These are phyloP conservation scores for Pichia sp. DNA, from an alignment of 1,139 yeast genomes.

Conservation along the genomic window DNA sequence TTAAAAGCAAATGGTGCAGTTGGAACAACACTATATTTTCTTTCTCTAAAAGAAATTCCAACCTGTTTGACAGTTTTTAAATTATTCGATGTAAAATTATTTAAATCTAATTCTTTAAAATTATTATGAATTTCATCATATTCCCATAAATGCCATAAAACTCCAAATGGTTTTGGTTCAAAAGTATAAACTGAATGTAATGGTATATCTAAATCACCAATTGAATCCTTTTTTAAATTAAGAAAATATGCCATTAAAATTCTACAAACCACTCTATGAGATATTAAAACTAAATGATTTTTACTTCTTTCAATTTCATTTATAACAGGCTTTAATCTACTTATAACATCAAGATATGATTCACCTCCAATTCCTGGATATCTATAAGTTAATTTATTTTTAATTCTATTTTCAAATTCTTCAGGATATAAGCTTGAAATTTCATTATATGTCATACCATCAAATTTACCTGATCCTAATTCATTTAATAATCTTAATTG, in stretches of 20 bases:
- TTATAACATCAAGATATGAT: slow-evolving; percentile 87
- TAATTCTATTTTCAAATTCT: slow-evolving; percentile 71
- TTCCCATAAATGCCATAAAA: slow-evolving; percentile 84
- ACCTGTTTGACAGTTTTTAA: slow-evolving; percentile 50
- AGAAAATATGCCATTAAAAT: slow-evolving; percentile 83
- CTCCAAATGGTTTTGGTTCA: slow-evolving; percentile 93
- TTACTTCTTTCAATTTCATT: slow-evolving; percentile 90
- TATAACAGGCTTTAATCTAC: slow-evolving; percentile 81
- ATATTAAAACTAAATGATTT: slow-evolving; percentile 74
- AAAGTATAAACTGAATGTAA: slow-evolving; percentile 82
- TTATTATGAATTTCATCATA: slow-evolving; percentile 74
- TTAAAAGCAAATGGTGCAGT: slow-evolving; percentile 45
- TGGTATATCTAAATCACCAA: slow-evolving; percentile 90
- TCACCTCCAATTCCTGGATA: slow-evolving; percentile 99
- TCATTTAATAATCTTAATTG: slow-evolving; percentile 94
- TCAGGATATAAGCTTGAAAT: slow-evolving; percentile 65
- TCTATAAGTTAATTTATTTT: slow-evolving; percentile 73
- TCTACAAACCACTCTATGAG: slow-evolving; percentile 88
- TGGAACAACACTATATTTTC: slow-evolving; percentile 68
- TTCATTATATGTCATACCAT: slow-evolving; percentile 85
- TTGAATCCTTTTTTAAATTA: slow-evolving; percentile 74
- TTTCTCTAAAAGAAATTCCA: slow-evolving; percentile 57
- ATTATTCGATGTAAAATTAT: slow-evolving; percentile 40
- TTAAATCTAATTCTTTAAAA: slow-evolving; percentile 70
- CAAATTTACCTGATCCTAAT: slow-evolving; percentile 86